These are phyloP conservation scores for Pezicula neosporulosa DNA, from an alignment of 2,329 filamentous ascomycete genomes.

Conservation along the genomic window DNA sequence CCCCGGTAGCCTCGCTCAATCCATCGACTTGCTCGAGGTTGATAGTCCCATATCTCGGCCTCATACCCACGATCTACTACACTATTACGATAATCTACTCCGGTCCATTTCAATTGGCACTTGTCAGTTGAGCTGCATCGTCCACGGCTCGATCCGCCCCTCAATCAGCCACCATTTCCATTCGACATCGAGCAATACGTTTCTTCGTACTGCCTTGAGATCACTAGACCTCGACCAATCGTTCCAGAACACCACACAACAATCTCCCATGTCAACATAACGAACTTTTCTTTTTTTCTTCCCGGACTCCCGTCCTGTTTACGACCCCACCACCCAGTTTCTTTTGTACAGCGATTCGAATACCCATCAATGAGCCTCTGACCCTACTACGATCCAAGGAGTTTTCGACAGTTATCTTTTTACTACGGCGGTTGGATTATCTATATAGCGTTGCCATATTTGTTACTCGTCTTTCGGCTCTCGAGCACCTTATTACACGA, in stretches of 20 bases:
- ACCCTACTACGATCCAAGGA: conserved; percentile 32
- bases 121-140: conserved; percentile 13
- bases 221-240: conserved; percentile 23
- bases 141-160: conserved; percentile 16
- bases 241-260: conserved; percentile 15
- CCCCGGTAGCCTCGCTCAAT: conserved; percentile 5
- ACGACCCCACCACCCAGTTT: conserved; percentile 40
- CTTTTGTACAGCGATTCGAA: conserved; percentile 48
- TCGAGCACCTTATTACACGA: conserved; percentile 17
- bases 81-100: conserved; percentile 11
- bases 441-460: conserved; percentile 33
- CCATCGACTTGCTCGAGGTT: conserved; percentile 1
- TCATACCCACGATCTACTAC: conserved; percentile 2
- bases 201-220: conserved; percentile 21
- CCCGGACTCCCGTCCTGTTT: conserved; percentile 23
- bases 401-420: conserved; percentile 28
- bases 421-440: conserved; percentile 25
- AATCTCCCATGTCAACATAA: conserved; percentile 32
- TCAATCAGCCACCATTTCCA: conserved; percentile 15
- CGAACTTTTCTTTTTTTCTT: conserved; percentile 20
- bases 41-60: neutral
- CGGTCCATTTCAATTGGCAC: conserved; percentile 14
- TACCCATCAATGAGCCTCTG: conserved; percentile 37
- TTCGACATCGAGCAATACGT: conserved; percentile 14
- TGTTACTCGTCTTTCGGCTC: conserved; percentile 22